Conservation (phyloP, 2,329 filamentous ascomycete species). For the Microsporum canis region DNA sequence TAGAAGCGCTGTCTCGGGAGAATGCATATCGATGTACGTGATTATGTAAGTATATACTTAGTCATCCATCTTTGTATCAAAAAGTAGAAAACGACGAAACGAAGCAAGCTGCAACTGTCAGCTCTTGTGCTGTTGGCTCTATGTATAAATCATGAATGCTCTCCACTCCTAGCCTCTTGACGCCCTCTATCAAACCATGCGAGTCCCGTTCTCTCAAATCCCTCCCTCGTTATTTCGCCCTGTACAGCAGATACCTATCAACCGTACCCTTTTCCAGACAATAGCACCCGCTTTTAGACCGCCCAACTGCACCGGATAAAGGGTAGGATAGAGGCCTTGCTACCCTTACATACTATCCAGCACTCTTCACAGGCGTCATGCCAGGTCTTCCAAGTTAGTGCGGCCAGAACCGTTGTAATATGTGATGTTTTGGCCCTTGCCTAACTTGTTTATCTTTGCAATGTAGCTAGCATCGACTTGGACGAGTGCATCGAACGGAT, state of each 20-base stretch:
- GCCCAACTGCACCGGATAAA: neutral
- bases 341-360: neutral
- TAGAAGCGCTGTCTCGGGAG: no score
- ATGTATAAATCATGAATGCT: neutral
- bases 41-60: neutral
- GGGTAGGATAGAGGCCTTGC: neutral
- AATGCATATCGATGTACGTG: no score
- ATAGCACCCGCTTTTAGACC: neutral
- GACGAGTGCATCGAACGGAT: slow-evolving; percentile 96
- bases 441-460: neutral
- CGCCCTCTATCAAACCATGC: neutral
- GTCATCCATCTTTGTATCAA: neutral
- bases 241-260: neutral
- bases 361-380: slow-evolving; percentile 7
- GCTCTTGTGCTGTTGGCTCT: neutral
- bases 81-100: neutral
- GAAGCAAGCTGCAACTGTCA: no score
- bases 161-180: neutral
- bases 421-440: neutral
- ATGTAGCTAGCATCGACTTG: slow-evolving; percentile 83
- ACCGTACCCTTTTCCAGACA: neutral
- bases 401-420: neutral
- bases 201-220: neutral
- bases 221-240: neutral
- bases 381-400: slow-evolving; percentile 13